Evolutionary conservation across 257 asterid genomes (phyloP).

Genomic region (Datura wrightii): DNA sequence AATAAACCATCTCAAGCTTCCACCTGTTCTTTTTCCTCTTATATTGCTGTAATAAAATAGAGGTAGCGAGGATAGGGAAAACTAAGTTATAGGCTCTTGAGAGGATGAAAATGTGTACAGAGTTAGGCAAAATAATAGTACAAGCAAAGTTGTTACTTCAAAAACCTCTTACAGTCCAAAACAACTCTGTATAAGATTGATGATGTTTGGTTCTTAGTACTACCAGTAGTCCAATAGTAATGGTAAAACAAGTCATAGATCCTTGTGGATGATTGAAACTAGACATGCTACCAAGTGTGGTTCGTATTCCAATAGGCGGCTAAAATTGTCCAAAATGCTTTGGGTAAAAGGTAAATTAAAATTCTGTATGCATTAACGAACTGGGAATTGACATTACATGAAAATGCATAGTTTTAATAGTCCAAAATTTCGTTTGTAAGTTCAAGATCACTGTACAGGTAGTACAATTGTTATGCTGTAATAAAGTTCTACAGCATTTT

Average conservation of each 20-base stretch:
- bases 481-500: not conserved
- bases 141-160: not conserved
- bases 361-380: not conserved
- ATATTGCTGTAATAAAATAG: not conserved
- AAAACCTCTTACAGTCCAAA: not conserved
- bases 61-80: not conserved
- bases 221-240: not conserved
- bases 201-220: not conserved
- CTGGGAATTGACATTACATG: conserved; percentile 4
- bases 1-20: not conserved
- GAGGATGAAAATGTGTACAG: not conserved
- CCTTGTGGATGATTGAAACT: not conserved
- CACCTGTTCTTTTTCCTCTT: not conserved
- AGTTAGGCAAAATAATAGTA: not conserved
- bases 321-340: not conserved
- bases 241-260: not conserved
- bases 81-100: not conserved
- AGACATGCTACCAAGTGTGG: conserved; percentile 10
- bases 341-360: not conserved
- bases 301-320: not conserved
- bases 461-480: not conserved
- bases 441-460: not conserved
- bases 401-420: not conserved
- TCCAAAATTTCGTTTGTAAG: not conserved
- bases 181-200: not conserved